Evolutionary conservation across 768 basidiomycete genomes (phyloP).

Genomic region (Amanita pallidorosea): DNA sequence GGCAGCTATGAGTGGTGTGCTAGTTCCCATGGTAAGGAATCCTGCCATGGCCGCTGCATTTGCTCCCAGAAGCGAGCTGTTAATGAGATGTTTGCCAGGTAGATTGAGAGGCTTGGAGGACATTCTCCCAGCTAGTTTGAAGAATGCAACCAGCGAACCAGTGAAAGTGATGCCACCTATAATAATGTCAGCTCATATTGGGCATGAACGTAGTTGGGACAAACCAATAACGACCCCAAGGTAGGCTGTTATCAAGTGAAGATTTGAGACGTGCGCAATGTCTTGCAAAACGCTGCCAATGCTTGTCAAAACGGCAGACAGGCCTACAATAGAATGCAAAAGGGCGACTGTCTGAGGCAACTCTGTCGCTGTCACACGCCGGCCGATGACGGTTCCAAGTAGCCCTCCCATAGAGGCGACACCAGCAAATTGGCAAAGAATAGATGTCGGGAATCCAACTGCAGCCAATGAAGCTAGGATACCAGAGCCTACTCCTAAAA

Average conservation of each 20-base stretch:
- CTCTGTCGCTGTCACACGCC: slow-evolving; percentile 80
- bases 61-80: slow-evolving; percentile 56
- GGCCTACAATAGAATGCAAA: slow-evolving; percentile 81
- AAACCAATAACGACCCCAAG: slow-evolving; percentile 77
- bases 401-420: slow-evolving; percentile 67
- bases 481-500: slow-evolving; percentile 76
- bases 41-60: slow-evolving; percentile 69
- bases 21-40: slow-evolving; percentile 60
- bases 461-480: slow-evolving; percentile 73
- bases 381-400: slow-evolving; percentile 63
- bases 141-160: slow-evolving; percentile 81
- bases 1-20: slow-evolving; percentile 66
- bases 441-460: slow-evolving; percentile 69
- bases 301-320: slow-evolving; percentile 81
- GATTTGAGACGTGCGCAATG: slow-evolving; percentile 50
- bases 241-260: slow-evolving; percentile 80
- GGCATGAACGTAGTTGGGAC: slow-evolving; percentile 4
- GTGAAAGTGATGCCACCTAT: slow-evolving; percentile 79
- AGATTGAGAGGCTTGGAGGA: slow-evolving; percentile 61
- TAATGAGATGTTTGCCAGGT: slow-evolving; percentile 72
- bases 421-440: slow-evolving; percentile 68
- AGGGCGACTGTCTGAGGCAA: slow-evolving; percentile 74
- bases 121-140: slow-evolving; percentile 80
- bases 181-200: slow-evolving; percentile 4
- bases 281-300: slow-evolving; percentile 75